Evolutionary conservation across 768 basidiomycete genomes (phyloP).

Genomic region (Termitomyces sp.): DNA sequence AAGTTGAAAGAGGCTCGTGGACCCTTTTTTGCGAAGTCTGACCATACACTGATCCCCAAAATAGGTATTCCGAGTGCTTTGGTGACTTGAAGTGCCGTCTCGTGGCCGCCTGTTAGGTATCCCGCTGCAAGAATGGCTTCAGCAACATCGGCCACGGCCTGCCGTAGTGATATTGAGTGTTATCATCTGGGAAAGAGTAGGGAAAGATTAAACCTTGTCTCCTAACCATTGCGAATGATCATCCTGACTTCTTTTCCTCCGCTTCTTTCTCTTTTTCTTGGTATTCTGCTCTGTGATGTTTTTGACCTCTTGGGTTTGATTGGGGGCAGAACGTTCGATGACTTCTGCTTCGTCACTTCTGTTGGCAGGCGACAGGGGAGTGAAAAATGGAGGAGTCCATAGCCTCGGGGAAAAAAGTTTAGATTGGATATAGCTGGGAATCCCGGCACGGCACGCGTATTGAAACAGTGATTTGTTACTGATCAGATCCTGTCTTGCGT

Average conservation of each 20-base stretch:
- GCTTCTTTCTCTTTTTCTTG: slow-evolving; percentile 29
- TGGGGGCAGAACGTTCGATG: background rate
- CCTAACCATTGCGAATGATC: slow-evolving; percentile 53
- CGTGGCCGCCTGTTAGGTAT: slow-evolving; percentile 69
- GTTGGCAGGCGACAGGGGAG: slow-evolving; percentile 3
- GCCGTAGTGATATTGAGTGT: background rate
- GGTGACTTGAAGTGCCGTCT: slow-evolving; percentile 58
- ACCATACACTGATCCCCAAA: slow-evolving; percentile 63
- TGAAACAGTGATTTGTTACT: slow-evolving; percentile 67
- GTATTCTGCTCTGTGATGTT: slow-evolving; percentile 7
- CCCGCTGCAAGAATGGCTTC: slow-evolving; percentile 86
- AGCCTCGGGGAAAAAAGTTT: slow-evolving; percentile 63
- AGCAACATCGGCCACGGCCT: slow-evolving; percentile 82
- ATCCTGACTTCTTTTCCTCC: slow-evolving; percentile 34
- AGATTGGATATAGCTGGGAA: slow-evolving; percentile 72
- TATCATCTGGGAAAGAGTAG: background rate
- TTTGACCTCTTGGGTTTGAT: background rate
- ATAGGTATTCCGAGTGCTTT: slow-evolving; percentile 67
- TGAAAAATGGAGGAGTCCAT: slow-evolving; percentile 59
- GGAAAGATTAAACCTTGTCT: slow-evolving; percentile 59
- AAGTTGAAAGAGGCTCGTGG: slow-evolving; percentile 40
- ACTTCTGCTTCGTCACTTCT: background rate
- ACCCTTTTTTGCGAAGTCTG: slow-evolving; percentile 60
- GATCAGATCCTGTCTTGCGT: slow-evolving; percentile 64
- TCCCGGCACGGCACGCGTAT: slow-evolving; percentile 51